Evolutionary conservation across 2,329 filamentous ascomycete species (phyloP).

Genomic region (Trematosphaeria pertusa): DNA sequence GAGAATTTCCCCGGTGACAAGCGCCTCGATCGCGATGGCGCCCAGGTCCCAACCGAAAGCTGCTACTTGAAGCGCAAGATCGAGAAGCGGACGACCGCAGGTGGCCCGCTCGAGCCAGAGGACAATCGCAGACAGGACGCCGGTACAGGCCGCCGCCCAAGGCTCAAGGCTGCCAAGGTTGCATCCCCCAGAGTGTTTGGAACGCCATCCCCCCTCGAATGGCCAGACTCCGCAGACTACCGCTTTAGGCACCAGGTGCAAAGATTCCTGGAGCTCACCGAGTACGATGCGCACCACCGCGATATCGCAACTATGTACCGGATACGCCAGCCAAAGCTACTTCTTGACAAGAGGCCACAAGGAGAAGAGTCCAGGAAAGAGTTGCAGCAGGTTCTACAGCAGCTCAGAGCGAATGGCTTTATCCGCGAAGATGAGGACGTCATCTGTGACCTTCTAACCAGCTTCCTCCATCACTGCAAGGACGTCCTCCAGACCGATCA

Average conservation of each 20-base stretch:
- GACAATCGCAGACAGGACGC: too few species aligned
- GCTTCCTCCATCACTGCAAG: constrained; percentile 9
- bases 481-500: background rate
- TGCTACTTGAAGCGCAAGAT: constrained; percentile 4
- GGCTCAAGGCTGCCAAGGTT: too few species aligned
- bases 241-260: constrained; percentile 10
- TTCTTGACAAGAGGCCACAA: constrained; percentile 5
- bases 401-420: constrained; percentile 1
- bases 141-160: too few species aligned
- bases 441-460: constrained; percentile 9
- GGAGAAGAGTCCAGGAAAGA: background rate
- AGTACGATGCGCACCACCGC: background rate
- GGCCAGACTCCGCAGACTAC: too few species aligned
- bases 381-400: background rate
- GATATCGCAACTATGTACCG: background rate
- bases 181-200: too few species aligned
- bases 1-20: constrained; percentile 15
- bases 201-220: too few species aligned
- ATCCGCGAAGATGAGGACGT: constrained; percentile 13
- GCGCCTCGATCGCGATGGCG: background rate
- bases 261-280: background rate
- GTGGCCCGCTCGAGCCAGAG: too few species aligned
- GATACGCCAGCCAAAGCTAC: constrained; percentile 6
- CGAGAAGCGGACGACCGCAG: too few species aligned
- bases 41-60: constrained; percentile 18